Base-by-base conservation (phyloP, 768 basidiomycete species). In the Phylloporus arenicola region DNA sequence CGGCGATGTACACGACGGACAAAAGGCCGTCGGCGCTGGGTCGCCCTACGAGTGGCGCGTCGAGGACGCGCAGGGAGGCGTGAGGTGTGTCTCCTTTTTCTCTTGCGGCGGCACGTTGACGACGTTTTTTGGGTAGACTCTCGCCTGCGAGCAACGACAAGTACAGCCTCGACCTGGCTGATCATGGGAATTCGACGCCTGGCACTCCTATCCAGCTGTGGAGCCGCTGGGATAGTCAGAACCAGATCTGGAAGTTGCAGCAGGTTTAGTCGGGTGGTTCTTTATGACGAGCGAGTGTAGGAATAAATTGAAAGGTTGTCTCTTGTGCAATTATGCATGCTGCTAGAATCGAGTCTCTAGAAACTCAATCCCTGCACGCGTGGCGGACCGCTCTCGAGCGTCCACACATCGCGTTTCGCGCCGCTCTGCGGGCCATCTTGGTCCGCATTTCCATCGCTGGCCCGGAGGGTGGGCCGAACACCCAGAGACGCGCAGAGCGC, bases 401-500 rank as follows among this genome's bases (percentile, higher is more conserved):
- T 12, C 29, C 29, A 10, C 29, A 10, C 11, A 4, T 30, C 11
- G 29, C 11, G 11, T 30, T 30, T 10, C 29, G 29, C 29, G 11
- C 29, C 29, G 29, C 11, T 12, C 25, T 27, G 25, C 5, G 25
- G 25, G 29, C 29, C 29, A 30, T 30, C 29, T 30, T 27, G 4
- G 25, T 27, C 7, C 25, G 10, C 11, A 12, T 30, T 12, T 7
- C 2, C 31, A 42, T 8, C 20, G 1, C 58, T 56, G 14, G 68
- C 64, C 4, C 68, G 63, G 13, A 76, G 37, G 2, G 72, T 70
- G 12, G 83, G 81, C 24, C 76, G 64, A 9, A 92, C 78, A 29
- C 88, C 89, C 19, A 97, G 73, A 0, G 81, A 79, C 0, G 92
- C 82, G 58, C 94, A 99, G 34, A 94, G 80, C 0, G 82, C 78